A percentile compares a stretch with the other conserved stretches of the same genome.
phyloP scores from a whole-genome alignment of 2,329 filamentous ascomycete species.

The Coleophoma cylindrospora region DNA sequence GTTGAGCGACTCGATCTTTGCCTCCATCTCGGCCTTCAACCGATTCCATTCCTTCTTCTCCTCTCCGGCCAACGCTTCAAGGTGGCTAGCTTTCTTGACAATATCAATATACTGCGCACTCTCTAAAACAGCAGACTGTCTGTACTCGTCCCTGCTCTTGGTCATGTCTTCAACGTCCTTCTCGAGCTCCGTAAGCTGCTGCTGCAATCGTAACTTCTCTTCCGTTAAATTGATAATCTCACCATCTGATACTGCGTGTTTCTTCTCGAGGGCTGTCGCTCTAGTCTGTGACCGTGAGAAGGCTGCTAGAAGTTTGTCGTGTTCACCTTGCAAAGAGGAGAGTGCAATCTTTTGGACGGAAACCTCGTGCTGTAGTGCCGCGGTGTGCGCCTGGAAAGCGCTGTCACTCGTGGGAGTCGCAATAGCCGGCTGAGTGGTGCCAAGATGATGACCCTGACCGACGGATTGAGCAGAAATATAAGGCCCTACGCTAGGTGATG shows the following conservation, averaged over 20 bases:
- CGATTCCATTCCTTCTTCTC: constrained; percentile 22
- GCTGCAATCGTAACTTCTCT: constrained; percentile 42
- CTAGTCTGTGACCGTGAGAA: constrained; percentile 44
- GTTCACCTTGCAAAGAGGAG: constrained; percentile 47
- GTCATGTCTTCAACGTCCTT: constrained; percentile 41
- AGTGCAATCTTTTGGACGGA: constrained; percentile 46
- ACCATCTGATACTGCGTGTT: constrained; percentile 41
- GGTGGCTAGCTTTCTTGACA: constrained; percentile 23
- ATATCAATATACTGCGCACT: constrained; percentile 27
- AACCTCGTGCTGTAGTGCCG: constrained; percentile 44
- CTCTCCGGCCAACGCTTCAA: constrained; percentile 22
- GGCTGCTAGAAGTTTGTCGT: constrained; percentile 45
- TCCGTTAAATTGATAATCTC: constrained; percentile 46
- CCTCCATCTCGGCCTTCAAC: constrained; percentile 21
- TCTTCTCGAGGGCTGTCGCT: constrained; percentile 44
- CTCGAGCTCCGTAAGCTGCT: constrained; percentile 41
- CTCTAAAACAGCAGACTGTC: constrained; percentile 25
- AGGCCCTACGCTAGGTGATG: constrained; percentile 19
- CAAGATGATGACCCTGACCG: constrained; percentile 13
- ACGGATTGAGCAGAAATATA: constrained; percentile 11
- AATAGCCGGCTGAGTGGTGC: constrained; percentile 10
- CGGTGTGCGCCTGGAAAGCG: constrained; percentile 23
- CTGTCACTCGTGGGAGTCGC: constrained; percentile 14
- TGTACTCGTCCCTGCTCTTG: constrained; percentile 39
- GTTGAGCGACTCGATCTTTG: constrained; percentile 17